Base-by-base conservation (phyloP, 192 early-diverging fungal species). In the Diversispora epigaea region DNA sequence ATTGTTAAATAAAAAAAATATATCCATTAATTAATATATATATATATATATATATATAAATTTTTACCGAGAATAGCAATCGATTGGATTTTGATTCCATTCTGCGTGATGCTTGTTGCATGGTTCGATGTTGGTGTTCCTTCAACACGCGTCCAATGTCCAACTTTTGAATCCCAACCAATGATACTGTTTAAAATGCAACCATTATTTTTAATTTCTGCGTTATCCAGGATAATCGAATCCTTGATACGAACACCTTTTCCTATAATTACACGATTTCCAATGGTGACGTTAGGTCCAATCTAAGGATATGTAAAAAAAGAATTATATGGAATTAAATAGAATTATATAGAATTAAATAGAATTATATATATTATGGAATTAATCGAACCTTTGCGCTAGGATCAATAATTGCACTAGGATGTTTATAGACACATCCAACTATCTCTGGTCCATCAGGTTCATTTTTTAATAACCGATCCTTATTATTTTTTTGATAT, bases 271-370 rank as follows among this genome's bases (percentile, higher is more conserved):
- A 86, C 94, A 68, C 95, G 94, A 22, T 95, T 93, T 25, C 95
- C 95, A 75, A 99, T 93, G 41, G 92, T 93, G 8, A 96, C 96
- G 82, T 99, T 97, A 68, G 97, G 97, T 15, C 97, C 97, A 70
- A 99, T 90, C 84, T 91, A 76, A 55, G n/a, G n/a, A n/a, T n/a
- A n/a, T n/a, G n/a, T n/a, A n/a, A n/a, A n/a, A n/a, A n/a, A n/a
- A n/a, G 17, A 68, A 21, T 49, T 14, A 61, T 7, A 63, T 41
- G 10, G 17, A 57, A 73, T 7, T 32, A 68, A 47, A 25, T 56
- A 75, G 41, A 62, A 68, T 41, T 47, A 21, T 19, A 49, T 65
- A 8, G 43, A 68, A 61, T 43, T 46, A 1, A n/a, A 15, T 46
- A 25, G 19, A 55, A 46, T n/a, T 40, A 45, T 65, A 40, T 74